Percentiles rank a stretch among this genome's conserved stretches.
Evolutionary conservation across 768 basidiomycete genomes (phyloP).

Genomic region (Pleurotus ostreatus): DNA sequence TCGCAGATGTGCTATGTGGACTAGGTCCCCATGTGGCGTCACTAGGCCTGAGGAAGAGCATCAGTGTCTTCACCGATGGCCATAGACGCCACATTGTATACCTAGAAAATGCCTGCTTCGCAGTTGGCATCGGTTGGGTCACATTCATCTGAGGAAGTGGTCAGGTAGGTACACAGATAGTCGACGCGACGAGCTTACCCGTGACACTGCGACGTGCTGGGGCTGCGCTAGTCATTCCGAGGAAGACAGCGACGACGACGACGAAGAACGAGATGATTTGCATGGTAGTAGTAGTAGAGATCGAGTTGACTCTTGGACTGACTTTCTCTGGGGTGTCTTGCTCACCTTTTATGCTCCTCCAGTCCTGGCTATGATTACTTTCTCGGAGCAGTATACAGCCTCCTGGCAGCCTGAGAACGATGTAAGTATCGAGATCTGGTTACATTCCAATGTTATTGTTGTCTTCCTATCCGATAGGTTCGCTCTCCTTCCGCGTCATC

Average conservation of each 20-base stretch:
- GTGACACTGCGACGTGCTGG: background rate
- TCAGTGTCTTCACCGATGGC: background rate
- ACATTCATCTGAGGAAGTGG: background rate
- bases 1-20: no score
- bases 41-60: no score
- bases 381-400: no score
- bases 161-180: no score
- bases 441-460: background rate
- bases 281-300: background rate
- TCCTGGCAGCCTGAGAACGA: background rate
- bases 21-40: no score
- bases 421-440: conserved; percentile 4
- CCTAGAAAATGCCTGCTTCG: background rate
- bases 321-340: background rate
- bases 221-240: background rate
- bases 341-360: conserved; percentile 1
- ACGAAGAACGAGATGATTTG: background rate
- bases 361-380: background rate
- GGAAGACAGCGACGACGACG: background rate
- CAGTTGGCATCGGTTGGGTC: background rate
- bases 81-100: no score
- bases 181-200: background rate
- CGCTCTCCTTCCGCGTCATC: background rate
- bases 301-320: background rate
- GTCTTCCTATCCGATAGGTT: background rate